Conservation (phyloP, 2,329 filamentous ascomycete species). For the Fusarium sp. region DNA sequence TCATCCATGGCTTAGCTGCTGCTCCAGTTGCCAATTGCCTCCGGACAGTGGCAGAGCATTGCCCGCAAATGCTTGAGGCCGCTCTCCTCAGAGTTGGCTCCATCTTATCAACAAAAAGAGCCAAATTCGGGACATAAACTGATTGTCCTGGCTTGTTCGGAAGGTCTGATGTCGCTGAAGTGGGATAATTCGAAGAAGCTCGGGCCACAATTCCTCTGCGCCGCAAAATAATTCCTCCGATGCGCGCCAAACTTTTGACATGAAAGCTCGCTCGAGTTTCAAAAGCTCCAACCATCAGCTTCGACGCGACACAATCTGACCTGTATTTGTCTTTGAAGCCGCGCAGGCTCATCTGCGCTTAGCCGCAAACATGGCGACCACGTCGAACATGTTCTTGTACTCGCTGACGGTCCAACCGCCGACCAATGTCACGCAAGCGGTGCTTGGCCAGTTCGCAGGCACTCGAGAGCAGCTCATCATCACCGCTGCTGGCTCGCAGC, state of each 20-base stretch:
- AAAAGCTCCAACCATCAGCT: constrained; percentile 44
- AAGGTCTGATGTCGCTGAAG: constrained; percentile 39
- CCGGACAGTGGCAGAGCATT: constrained; percentile 55
- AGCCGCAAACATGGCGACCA: constrained; percentile 85
- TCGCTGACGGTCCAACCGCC: constrained; percentile 95
- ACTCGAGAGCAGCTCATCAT: constrained; percentile 98
- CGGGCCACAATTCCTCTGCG: constrained; percentile 46
- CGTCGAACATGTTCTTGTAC: constrained; percentile 98
- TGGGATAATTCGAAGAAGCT: constrained; percentile 52
- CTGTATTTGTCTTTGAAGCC: constrained; percentile 53
- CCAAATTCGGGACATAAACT: constrained; percentile 19
- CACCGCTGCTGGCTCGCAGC: constrained; percentile 89
- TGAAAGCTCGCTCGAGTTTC: constrained; percentile 48
- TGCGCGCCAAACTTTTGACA: constrained; percentile 50
- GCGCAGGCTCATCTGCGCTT: constrained; percentile 66
- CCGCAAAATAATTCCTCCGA: constrained; percentile 57
- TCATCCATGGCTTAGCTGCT: constrained; percentile 46
- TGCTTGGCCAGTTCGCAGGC: constrained; percentile 94
- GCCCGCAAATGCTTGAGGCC: constrained; percentile 57
- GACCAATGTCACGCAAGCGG: constrained; percentile 88
- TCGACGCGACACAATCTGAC: constrained; percentile 50
- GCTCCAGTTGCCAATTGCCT: constrained; percentile 48
- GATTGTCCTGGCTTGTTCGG: constrained; percentile 32
- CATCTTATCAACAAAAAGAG: constrained; percentile 48
- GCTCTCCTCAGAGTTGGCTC: constrained; percentile 58